These are phyloP conservation scores for Millerozyma acaciae DNA, from an alignment of 805 yeast genomes.

Conservation along the genomic window DNA sequence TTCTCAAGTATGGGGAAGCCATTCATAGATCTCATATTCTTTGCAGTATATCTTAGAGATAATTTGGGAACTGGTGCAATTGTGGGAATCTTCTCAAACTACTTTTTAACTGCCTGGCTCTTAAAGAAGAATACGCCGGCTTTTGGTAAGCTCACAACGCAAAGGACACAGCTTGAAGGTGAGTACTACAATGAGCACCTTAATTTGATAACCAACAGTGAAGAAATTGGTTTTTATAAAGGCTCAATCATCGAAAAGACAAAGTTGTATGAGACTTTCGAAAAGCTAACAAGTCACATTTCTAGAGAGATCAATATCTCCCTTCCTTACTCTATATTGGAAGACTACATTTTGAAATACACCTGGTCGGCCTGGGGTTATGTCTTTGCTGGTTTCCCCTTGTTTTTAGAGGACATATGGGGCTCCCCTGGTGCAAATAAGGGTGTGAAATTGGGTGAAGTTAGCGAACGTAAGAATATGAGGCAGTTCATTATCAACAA, in stretches of 20 bases:
- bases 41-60: conserved; percentile 77
- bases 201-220: conserved; percentile 82
- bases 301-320: conserved; percentile 53
- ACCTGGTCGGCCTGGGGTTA: conserved; percentile 97
- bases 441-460: conserved; percentile 6
- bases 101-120: conserved; percentile 71
- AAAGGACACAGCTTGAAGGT: conserved; percentile 78
- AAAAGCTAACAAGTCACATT: conserved; percentile 51
- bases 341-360: conserved; percentile 83
- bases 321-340: conserved; percentile 67
- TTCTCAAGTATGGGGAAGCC: conserved; percentile 93
- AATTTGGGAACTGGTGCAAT: conserved; percentile 86
- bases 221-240: conserved; percentile 91
- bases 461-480: conserved; percentile 60
- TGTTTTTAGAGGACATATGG: conserved; percentile 55
- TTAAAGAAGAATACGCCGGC: conserved; percentile 77
- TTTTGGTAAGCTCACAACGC: conserved; percentile 72
- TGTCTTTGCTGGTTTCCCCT: conserved; percentile 84
- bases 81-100: conserved; percentile 74
- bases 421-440: conserved; percentile 16
- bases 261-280: conserved; percentile 59
- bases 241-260: conserved; percentile 76
- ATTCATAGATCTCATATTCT: conserved; percentile 76
- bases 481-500: conserved; percentile 87
- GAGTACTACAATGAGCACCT: conserved; percentile 83